Percentiles rank a stretch among this genome's conserved stretches.
phyloP scores from a whole-genome alignment of 108 stramenopile genomes.

The Aurantiochytrium sp. region DNA sequence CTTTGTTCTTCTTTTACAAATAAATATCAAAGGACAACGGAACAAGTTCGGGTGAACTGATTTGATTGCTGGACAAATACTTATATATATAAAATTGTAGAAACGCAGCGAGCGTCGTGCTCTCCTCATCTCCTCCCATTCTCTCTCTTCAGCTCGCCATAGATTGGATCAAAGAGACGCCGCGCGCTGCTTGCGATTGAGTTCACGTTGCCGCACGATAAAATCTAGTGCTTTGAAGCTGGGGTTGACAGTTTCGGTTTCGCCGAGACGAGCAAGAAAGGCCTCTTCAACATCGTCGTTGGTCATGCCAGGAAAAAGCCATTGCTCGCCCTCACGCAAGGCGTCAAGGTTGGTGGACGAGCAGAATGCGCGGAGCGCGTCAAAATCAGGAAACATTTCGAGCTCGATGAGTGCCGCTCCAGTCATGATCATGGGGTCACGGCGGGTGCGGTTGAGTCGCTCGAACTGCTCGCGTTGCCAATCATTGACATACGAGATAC shows the following conservation, averaged over 20 bases:
- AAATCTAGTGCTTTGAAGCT: neutral
- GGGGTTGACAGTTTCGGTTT: neutral
- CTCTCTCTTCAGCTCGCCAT: no score
- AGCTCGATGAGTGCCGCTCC: neutral
- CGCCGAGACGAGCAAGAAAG: neutral
- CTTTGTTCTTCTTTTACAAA: neutral
- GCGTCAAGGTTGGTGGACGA: neutral
- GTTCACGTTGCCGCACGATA: neutral
- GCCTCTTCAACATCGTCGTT: neutral
- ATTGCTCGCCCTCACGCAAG: conserved; percentile 3
- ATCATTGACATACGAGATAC: neutral
- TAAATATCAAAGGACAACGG: no score
- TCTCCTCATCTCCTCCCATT: no score
- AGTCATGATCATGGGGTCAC: neutral
- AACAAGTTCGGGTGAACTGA: no score
- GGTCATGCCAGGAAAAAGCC: conserved; percentile 8
- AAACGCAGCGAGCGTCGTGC: no score
- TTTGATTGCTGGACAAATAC: no score
- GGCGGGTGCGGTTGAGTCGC: neutral
- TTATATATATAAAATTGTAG: no score
- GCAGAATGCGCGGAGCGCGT: neutral
- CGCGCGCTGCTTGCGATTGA: neutral
- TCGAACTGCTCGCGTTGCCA: neutral
- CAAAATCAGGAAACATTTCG: neutral
- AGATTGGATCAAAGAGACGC: neutral